These are phyloP conservation scores for Trichoderma aggressivum DNA, from an alignment of 2,329 filamentous ascomycete species.

Conservation along the genomic window DNA sequence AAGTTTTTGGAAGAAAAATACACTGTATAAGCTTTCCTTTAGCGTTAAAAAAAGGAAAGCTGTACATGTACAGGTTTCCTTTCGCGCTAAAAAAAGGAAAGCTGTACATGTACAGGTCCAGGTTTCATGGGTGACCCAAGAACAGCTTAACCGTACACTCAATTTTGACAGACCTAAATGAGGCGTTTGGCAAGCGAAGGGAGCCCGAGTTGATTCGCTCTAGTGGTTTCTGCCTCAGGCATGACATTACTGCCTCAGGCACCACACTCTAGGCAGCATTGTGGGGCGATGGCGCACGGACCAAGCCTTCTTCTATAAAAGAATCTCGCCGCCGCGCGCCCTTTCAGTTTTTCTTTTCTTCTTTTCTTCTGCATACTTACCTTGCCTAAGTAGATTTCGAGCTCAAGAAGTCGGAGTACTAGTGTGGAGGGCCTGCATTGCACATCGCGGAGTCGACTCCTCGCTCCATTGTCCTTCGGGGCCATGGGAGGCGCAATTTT, in stretches of 20 bases:
- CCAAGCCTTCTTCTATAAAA: conserved; percentile 25
- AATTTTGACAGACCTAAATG: no score
- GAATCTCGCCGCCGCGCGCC: neutral
- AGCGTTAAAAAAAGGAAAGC: no score
- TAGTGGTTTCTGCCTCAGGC: neutral
- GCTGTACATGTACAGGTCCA: no score
- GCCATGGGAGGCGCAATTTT: conserved; percentile 51
- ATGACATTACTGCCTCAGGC: no score
- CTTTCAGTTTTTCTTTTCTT: conserved; percentile 25
- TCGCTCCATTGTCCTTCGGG: conserved; percentile 49
- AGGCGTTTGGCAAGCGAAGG: conserved; percentile 9
- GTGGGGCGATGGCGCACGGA: conserved; percentile 23
- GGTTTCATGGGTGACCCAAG: no score
- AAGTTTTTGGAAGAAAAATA: no score
- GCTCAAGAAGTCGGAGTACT: conserved; percentile 42
- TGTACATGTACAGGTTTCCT: no score
- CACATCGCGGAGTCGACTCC: conserved; percentile 47
- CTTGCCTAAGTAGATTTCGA: conserved; percentile 40
- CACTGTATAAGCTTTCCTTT: no score
- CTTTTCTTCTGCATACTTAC: conserved; percentile 50
- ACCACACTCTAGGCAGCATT: neutral
- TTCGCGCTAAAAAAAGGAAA: no score
- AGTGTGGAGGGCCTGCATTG: conserved; percentile 50
- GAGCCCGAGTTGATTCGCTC: neutral
- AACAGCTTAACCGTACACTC: no score